Evolutionary conservation across 257 asterid species (phyloP), one percentile per base, ranked within the genome.

Genomic region (Ballota nigra): DNA sequence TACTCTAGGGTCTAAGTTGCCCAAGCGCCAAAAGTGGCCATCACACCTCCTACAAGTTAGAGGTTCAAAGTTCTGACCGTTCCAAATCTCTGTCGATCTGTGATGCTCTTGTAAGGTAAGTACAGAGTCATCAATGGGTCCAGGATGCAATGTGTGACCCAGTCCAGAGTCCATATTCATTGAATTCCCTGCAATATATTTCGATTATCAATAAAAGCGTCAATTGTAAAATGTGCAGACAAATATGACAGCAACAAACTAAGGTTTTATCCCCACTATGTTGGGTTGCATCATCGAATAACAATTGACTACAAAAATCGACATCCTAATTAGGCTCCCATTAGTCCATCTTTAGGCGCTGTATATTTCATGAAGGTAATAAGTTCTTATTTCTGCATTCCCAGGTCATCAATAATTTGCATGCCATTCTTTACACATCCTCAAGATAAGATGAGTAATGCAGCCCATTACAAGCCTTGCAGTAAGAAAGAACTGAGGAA

Each of bases 11-110:
- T 86, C 88, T 36, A 90, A 60, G 47, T 84, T 51, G 40, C 90
- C 97, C 80, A 90, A 76, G 63, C 93, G 89, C 97, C 97, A 90
- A 75, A 90, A 90, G 75, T 89, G 93, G 75, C 96, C 96, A 62
- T 90, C 94, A 36, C 92, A 88, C 55, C 96, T 80, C 76, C 94
- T 79, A 76, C 94, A 88, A 5, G 96, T 85, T 53, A 90, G 82
- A 26, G 97, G 96, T 81, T 86, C 96, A 31, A 84, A 88, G 64
- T 83, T 88, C 61, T 88, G 90, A 45, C 97, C 93, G 59, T 85
- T 65, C 97, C 97, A 90, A 76, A 88, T 80, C 6, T 83, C 86
- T 28, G 88, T 80, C 28, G 97, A 90, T 76, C 94, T 83, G 84
- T 88, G 97, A 66, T 86, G 96, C 24, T 86, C 83, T 71, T 90